Conservation (phyloP, 225 moss, liverwort and hornwort genomes). For the Sphagnum tenellum region DNA sequence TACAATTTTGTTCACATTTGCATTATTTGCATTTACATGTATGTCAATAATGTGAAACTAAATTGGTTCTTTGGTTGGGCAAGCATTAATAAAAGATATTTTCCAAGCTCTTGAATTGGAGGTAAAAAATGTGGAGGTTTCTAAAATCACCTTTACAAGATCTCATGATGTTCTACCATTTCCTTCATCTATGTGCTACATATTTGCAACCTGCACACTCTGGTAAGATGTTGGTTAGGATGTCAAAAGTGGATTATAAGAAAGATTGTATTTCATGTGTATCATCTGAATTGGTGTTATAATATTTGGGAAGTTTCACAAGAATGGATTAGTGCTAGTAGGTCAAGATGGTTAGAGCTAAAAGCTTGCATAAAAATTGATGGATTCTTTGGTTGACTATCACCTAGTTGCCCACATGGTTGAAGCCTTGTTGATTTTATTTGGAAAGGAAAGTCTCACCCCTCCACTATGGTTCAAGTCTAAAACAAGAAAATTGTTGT, state of each 20-base stretch:
- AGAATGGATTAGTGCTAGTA: slow-evolving; percentile 12
- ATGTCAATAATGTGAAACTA: no score
- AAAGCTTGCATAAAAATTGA: slow-evolving; percentile 35
- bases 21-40: no score
- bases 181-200: slow-evolving; percentile 72
- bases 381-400: slow-evolving; percentile 32
- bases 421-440: slow-evolving; percentile 66
- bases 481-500: slow-evolving; percentile 70
- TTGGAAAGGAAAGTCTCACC: slow-evolving; percentile 35
- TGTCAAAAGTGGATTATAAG: no score
- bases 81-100: no score
- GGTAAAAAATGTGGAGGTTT: slow-evolving; percentile 17
- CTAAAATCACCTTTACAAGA: slow-evolving; percentile 47
- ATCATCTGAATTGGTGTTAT: no score
- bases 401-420: slow-evolving; percentile 69
- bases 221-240: slow-evolving; percentile 15
- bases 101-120: no score
- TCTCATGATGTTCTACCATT: slow-evolving; percentile 62
- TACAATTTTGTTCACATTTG: no score
- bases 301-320: no score
- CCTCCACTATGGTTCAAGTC: slow-evolving; percentile 72
- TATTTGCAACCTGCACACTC: slow-evolving; percentile 53
- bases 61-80: no score
- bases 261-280: no score
- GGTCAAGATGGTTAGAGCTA: slow-evolving; percentile 42